These are phyloP conservation scores for Adansonia grandidieri DNA, from an alignment of 441 rosid species.

Conservation along the genomic window DNA sequence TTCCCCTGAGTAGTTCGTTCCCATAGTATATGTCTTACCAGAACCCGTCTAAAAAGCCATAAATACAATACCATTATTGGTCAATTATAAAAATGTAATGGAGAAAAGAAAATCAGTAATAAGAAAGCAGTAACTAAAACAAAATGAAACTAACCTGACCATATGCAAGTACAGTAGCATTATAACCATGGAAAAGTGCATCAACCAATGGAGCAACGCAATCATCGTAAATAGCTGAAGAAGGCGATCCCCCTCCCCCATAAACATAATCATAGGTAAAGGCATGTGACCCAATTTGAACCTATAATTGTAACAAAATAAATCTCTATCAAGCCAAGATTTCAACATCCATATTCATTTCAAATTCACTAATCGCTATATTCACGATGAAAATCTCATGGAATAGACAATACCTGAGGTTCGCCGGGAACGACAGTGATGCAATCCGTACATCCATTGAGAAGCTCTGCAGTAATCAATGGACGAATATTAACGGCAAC, in stretches of 20 bases:
- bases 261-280: slow-evolving; percentile 87
- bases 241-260: slow-evolving; percentile 58
- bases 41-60: slow-evolving; percentile 70
- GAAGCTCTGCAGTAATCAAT: slow-evolving; percentile 84
- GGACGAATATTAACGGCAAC: slow-evolving; percentile 94
- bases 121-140: neutral
- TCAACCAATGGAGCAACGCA: slow-evolving; percentile 88
- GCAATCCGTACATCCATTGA: slow-evolving; percentile 85
- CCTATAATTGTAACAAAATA: slow-evolving; percentile 42
- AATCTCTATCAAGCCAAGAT: neutral
- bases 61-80: neutral
- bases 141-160: slow-evolving; percentile 67
- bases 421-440: slow-evolving; percentile 79
- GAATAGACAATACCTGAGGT: slow-evolving; percentile 66
- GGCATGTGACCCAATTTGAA: slow-evolving; percentile 81
- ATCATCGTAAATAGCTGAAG: slow-evolving; percentile 54
- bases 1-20: slow-evolving; percentile 79
- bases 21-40: slow-evolving; percentile 96
- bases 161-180: slow-evolving; percentile 93
- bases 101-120: neutral
- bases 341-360: slow-evolving; percentile 7
- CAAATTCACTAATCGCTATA: neutral
- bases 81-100: neutral
- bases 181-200: slow-evolving; percentile 82
- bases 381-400: neutral